phyloP scores from a whole-genome alignment of 257 asterid genomes.

The Petunia secreta region DNA sequence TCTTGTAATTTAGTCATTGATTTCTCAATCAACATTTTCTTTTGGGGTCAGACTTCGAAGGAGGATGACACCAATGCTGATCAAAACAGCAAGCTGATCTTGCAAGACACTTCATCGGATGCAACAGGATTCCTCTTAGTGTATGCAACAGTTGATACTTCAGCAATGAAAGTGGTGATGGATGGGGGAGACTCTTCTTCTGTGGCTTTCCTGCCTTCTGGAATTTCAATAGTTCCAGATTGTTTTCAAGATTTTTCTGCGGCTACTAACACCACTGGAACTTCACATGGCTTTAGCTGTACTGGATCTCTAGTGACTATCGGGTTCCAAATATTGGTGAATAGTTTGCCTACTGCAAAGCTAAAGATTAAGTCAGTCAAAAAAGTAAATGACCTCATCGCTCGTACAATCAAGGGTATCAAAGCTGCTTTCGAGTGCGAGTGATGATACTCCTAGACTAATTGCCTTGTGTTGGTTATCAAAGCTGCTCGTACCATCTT shows the following conservation, averaged over 20 bases:
- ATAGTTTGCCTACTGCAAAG: slow-evolving; percentile 48
- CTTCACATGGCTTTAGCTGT: slow-evolving; percentile 26
- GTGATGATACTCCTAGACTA: slow-evolving; percentile 28
- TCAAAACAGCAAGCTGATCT: slow-evolving; percentile 48
- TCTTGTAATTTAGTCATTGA: slow-evolving; percentile 38
- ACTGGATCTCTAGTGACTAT: slow-evolving; percentile 65
- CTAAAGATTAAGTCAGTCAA: slow-evolving; percentile 58
- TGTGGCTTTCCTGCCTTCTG: slow-evolving; percentile 68
- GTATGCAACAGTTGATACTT: slow-evolving; percentile 55
- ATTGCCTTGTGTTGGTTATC: no score
- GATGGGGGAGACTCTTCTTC: slow-evolving; percentile 59
- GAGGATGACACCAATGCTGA: slow-evolving; percentile 31
- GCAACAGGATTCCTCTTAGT: slow-evolving; percentile 60
- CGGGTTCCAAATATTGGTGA: slow-evolving; percentile 69
- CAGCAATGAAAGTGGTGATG: slow-evolving; percentile 53
- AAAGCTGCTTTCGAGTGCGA: slow-evolving; percentile 49
- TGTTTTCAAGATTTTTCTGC: slow-evolving; percentile 34
- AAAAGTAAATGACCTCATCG: slow-evolving; percentile 58
- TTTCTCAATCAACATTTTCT: background rate
- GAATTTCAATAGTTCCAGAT: slow-evolving; percentile 67
- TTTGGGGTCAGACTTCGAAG: slow-evolving; percentile 36
- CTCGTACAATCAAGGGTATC: slow-evolving; percentile 58
- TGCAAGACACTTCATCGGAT: slow-evolving; percentile 69
- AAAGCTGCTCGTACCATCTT: background rate
- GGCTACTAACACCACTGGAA: slow-evolving; percentile 24